A percentile compares a stretch with the other conserved stretches of the same genome.
These are phyloP conservation scores for Cadophora luteo-olivacea DNA, from an alignment of 2,329 filamentous ascomycete species.

Conservation along the genomic window DNA sequence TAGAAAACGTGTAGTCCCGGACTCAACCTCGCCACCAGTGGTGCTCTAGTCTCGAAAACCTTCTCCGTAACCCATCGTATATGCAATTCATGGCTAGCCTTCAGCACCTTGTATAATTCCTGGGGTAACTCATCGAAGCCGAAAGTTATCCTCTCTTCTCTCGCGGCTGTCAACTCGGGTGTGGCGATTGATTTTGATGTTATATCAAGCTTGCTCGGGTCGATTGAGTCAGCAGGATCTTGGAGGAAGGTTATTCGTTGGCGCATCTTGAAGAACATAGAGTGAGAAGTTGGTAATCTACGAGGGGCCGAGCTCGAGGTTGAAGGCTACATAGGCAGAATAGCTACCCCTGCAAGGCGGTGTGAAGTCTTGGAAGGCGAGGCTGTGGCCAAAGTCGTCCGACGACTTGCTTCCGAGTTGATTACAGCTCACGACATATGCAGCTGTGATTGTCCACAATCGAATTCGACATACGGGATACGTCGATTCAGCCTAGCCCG, in stretches of 20 bases:
- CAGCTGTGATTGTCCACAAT: not conserved
- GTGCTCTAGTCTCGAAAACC: slow-evolving; percentile 65
- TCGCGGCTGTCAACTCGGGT: slow-evolving; percentile 67
- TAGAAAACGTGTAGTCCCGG: slow-evolving; percentile 85
- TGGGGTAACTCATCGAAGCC: slow-evolving; percentile 74
- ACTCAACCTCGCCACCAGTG: slow-evolving; percentile 76
- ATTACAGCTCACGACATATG: not conserved
- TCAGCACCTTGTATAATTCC: slow-evolving; percentile 68
- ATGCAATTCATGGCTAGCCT: slow-evolving; percentile 73
- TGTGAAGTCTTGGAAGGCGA: slow-evolving; percentile 21
- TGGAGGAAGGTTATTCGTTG: slow-evolving; percentile 83
- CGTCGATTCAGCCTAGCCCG: not conserved
- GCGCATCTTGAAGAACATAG: slow-evolving; percentile 60
- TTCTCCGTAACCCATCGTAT: slow-evolving; percentile 75
- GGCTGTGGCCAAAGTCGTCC: slow-evolving; percentile 1
- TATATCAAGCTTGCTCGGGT: slow-evolving; percentile 68
- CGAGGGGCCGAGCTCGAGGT: slow-evolving; percentile 7
- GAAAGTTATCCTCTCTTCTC: slow-evolving; percentile 82
- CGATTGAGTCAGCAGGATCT: slow-evolving; percentile 65
- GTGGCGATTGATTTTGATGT: slow-evolving; percentile 60
- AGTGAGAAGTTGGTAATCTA: not conserved
- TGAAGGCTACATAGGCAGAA: slow-evolving; percentile 24
- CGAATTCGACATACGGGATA: not conserved
- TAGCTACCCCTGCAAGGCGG: slow-evolving; percentile 25
- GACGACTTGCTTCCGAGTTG: not conserved